Percentiles rank a stretch among this genome's conserved stretches.
Conservation (phyloP, 352 stramenopile species). For the Globisporangium cystogenes region DNA sequence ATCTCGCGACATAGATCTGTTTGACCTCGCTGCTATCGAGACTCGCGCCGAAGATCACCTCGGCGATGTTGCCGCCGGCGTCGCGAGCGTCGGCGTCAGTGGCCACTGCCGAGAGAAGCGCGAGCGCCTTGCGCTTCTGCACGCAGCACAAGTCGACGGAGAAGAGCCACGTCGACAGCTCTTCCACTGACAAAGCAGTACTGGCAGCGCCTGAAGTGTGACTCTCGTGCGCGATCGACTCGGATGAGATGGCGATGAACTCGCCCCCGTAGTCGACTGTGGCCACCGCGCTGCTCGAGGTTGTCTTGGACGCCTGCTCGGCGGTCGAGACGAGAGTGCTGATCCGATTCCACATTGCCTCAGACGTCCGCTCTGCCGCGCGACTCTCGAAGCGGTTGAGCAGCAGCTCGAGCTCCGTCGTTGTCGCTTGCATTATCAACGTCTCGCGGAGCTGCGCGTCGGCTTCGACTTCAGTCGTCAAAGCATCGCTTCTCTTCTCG, state of each 20-base stretch:
- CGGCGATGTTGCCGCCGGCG: constrained; percentile 21
- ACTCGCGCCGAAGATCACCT: constrained; percentile 31
- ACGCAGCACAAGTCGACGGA: constrained; percentile 7
- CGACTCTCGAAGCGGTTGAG: constrained; percentile 35
- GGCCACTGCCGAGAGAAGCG: constrained; percentile 14
- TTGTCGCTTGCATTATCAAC: background rate
- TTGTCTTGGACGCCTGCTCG: background rate
- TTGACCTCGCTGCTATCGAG: constrained; percentile 24
- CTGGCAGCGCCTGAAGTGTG: background rate
- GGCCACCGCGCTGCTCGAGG: background rate
- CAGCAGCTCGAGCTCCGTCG: constrained; percentile 16
- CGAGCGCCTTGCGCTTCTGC: constrained; percentile 5
- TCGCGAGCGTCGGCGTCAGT: constrained; percentile 23
- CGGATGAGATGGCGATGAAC: background rate
- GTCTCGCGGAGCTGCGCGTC: constrained; percentile 9
- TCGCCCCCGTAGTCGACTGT: background rate
- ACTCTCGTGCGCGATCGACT: background rate
- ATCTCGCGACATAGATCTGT: constrained; percentile 19
- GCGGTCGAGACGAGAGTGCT: background rate
- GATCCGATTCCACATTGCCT: constrained; percentile 13
- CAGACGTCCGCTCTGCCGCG: constrained; percentile 20
- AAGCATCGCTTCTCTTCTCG: background rate
- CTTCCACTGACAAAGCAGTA: constrained; percentile 3
- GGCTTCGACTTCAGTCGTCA: background rate
- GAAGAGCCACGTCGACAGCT: constrained; percentile 18